Conservation (phyloP, 208 protist genomes). For the Phytomonas francai region DNA sequence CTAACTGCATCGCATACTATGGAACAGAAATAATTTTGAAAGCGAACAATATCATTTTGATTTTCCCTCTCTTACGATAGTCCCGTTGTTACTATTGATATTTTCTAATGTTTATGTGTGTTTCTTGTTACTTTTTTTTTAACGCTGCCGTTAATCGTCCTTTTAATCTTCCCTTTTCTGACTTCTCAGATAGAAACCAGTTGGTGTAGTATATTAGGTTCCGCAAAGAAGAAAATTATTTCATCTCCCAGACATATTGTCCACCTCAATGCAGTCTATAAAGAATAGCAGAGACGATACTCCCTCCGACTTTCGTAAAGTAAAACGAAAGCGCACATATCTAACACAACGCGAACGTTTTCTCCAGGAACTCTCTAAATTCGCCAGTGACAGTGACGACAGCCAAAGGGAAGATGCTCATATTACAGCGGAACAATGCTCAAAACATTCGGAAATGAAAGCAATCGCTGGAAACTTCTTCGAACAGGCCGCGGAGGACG, state of each 20-base stretch:
- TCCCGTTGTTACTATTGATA: neutral
- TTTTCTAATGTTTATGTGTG: conserved; percentile 8
- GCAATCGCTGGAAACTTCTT: neutral
- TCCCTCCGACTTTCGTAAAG: neutral
- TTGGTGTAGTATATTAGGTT: neutral
- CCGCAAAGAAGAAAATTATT: neutral
- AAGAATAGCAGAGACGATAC: neutral
- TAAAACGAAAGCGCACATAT: neutral
- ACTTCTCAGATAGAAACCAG: neutral
- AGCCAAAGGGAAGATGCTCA: neutral
- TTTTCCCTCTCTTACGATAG: neutral
- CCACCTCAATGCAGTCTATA: neutral
- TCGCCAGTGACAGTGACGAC: conserved; percentile 40
- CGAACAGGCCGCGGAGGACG: neutral
- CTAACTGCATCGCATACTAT: neutral
- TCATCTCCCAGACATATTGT: neutral
- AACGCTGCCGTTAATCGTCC: neutral
- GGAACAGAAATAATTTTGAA: neutral
- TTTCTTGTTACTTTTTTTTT: conserved; percentile 11
- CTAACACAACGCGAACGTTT: conserved; percentile 13
- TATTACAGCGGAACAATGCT: neutral
- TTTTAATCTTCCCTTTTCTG: conserved; percentile 11
- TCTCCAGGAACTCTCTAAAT: conserved; percentile 21
- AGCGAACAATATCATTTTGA: neutral
- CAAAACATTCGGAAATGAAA: neutral